Conservation (phyloP, 2,329 filamentous ascomycete species). For the Endothia cerciana region DNA sequence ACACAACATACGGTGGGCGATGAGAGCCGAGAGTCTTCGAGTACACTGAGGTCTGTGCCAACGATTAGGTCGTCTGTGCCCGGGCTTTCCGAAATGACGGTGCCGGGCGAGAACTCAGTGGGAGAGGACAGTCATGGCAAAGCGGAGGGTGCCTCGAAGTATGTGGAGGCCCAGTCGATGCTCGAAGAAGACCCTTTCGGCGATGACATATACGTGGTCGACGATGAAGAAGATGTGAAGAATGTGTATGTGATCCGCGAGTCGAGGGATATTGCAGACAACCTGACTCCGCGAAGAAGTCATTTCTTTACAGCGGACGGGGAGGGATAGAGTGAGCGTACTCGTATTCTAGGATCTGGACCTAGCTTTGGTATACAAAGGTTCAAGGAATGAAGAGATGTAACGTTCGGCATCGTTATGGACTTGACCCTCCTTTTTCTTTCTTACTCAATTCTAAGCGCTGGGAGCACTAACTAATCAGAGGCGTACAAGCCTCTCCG, state of each 20-base stretch:
- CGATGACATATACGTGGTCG: background rate
- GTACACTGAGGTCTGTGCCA: background rate
- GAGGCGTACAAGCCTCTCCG: background rate
- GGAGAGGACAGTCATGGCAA: background rate
- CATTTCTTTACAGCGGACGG: slow-evolving; percentile 1
- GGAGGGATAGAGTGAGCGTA: background rate
- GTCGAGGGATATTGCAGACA: background rate
- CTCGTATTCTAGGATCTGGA: background rate
- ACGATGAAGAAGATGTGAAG: background rate
- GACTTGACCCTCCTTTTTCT: background rate
- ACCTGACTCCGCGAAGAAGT: background rate
- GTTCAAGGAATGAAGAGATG: background rate
- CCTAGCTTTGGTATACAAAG: background rate
- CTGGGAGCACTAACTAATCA: background rate
- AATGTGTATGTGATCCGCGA: background rate
- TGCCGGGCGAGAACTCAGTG: background rate
- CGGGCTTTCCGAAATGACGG: background rate
- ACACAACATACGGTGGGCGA: background rate
- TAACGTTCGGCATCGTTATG: background rate
- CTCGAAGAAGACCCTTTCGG: background rate
- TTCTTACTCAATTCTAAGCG: background rate
- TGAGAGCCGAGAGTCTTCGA: background rate
- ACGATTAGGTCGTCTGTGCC: background rate
- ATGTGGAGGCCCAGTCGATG: background rate
- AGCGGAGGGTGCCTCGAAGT: background rate